Percentiles rank a stretch among this genome's conserved stretches.
Conservation (phyloP, 331 rosid genomes). For the Quercus tomentella region DNA sequence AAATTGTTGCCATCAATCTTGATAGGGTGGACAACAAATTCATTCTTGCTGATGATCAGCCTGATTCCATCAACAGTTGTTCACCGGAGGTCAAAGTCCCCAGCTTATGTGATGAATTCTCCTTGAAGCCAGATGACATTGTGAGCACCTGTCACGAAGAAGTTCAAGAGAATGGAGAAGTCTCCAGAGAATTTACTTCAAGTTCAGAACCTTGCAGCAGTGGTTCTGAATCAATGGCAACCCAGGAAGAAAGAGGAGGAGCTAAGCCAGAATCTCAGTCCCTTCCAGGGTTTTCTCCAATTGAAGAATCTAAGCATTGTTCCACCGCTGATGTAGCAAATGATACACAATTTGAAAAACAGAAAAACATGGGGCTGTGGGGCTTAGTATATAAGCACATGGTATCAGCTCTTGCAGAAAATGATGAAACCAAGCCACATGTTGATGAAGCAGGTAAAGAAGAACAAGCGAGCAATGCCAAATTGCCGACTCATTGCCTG, state of each 20-base stretch:
- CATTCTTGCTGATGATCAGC: background rate
- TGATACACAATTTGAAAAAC: conserved; percentile 35
- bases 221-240: conserved; percentile 17
- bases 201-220: conserved; percentile 25
- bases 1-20: conserved; percentile 11
- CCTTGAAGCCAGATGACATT: conserved; percentile 19
- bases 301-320: conserved; percentile 21
- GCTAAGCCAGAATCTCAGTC: conserved; percentile 12
- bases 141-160: conserved; percentile 29
- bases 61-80: conserved; percentile 8
- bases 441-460: conserved; percentile 26
- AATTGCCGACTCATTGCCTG: conserved; percentile 8
- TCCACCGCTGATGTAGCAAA: conserved; percentile 22
- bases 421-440: conserved; percentile 31
- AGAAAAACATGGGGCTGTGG: conserved; percentile 59
- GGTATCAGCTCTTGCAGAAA: conserved; percentile 52
- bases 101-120: conserved; percentile 19
- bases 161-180: conserved; percentile 25
- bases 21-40: conserved; percentile 13
- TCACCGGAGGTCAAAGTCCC: conserved; percentile 28
- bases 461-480: conserved; percentile 14
- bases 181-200: conserved; percentile 18
- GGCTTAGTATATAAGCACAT: conserved; percentile 74
- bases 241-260: conserved; percentile 22
- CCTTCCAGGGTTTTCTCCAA: conserved; percentile 12